A percentile compares a stretch with the other conserved stretches of the same genome.
phyloP scores from a whole-genome alignment of 1,139 yeast genomes.

The Sugiyamaella paludigena region DNA sequence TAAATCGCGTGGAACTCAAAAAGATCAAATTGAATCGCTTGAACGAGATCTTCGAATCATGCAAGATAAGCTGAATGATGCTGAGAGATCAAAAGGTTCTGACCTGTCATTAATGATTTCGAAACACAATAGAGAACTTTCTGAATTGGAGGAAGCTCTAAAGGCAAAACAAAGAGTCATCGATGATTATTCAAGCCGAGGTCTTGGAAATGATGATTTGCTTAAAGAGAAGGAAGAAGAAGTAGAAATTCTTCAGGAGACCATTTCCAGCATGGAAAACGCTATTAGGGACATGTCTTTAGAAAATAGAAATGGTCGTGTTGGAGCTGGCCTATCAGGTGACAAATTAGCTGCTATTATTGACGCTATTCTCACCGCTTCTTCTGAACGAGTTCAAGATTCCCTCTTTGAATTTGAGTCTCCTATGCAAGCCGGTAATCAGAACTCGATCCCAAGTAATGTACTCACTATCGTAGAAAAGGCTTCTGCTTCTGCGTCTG shows the following conservation, averaged over 20 bases:
- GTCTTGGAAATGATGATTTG: slow-evolving; percentile 36
- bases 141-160: slow-evolving; percentile 40
- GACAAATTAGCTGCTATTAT: slow-evolving; percentile 55
- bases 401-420: slow-evolving; percentile 69
- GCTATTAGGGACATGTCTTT: slow-evolving; percentile 55
- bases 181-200: slow-evolving; percentile 31
- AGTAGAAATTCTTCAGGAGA: slow-evolving; percentile 73
- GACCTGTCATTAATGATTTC: slow-evolving; percentile 61
- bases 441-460: slow-evolving; percentile 72
- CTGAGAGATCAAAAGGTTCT: slow-evolving; percentile 65
- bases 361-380: slow-evolving; percentile 70
- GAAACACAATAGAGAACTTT: slow-evolving; percentile 54
- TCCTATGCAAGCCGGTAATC: slow-evolving; percentile 82
- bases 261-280: slow-evolving; percentile 56
- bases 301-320: slow-evolving; percentile 48
- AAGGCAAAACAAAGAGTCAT: slow-evolving; percentile 39
- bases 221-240: slow-evolving; percentile 74
- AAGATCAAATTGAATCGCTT: slow-evolving; percentile 63
- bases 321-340: slow-evolving; percentile 47
- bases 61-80: slow-evolving; percentile 57
- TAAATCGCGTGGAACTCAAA: slow-evolving; percentile 63
- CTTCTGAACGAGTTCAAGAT: slow-evolving; percentile 71
- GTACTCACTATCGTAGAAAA: slow-evolving; percentile 69
- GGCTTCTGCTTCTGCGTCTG: slow-evolving; percentile 70
- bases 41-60: slow-evolving; percentile 65